Conservation (phyloP, 306 rosid species). For the Geum urbanum region DNA sequence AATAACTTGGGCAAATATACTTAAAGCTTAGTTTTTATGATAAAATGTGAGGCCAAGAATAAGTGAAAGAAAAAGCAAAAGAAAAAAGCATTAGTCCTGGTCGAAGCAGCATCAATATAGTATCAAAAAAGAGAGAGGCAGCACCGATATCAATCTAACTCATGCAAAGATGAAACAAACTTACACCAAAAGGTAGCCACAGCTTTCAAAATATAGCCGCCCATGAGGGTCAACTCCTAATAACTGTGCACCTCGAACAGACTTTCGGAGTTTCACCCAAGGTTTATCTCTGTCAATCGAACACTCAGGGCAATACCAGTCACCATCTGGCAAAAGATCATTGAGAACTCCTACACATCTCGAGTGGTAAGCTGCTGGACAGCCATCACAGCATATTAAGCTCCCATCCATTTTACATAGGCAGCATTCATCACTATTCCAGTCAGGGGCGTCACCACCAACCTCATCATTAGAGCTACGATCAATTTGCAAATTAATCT, state of each 20-base stretch:
- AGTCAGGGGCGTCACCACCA: constrained; percentile 58
- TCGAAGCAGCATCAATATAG: too few relatives aligned
- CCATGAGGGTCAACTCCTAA: constrained; percentile 85
- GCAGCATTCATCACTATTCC: constrained; percentile 95
- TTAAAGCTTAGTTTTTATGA: constrained; percentile 6
- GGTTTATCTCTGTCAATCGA: constrained; percentile 53
- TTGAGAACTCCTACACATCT: constrained; percentile 72
- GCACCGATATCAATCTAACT: constrained; percentile 17
- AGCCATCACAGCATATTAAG: constrained; percentile 98
- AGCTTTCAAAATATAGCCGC: constrained; percentile 68
- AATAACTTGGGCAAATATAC: background rate
- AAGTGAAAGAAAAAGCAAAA: too few relatives aligned
- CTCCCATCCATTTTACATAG: constrained; percentile 98
- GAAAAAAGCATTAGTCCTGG: background rate
- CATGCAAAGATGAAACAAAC: constrained; percentile 37
- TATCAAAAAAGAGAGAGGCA: background rate
- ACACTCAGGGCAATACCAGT: constrained; percentile 99
- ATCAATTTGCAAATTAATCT: constrained; percentile 43
- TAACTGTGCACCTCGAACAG: constrained; percentile 86
- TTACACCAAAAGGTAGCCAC: constrained; percentile 91
- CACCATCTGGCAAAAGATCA: constrained; percentile 87
- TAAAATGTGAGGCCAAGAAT: background rate
- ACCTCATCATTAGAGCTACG: constrained; percentile 50
- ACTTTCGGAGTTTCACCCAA: constrained; percentile 61
- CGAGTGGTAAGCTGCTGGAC: constrained; percentile 97